Evolutionary conservation across 2,329 filamentous ascomycete species (phyloP), one percentile per base, ranked within the genome.

Genomic region (Monascus ruber): DNA sequence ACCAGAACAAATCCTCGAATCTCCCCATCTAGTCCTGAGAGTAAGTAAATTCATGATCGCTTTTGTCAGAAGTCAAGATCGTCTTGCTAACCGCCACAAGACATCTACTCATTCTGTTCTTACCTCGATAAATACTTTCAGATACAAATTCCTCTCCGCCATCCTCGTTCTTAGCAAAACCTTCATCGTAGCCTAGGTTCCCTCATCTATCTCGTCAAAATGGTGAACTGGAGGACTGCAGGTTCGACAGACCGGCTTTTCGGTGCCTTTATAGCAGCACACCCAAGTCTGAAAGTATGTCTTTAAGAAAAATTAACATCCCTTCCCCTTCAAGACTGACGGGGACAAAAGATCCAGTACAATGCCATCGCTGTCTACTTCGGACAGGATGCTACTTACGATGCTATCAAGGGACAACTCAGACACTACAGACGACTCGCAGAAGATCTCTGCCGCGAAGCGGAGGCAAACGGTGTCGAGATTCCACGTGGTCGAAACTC

Each of bases 371-470:
- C 70, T 0, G 47, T 51, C 2, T 52, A 68, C 37, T 74, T 67
- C 45, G 68, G 66, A 1, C 47, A 59, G 5, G 65, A 62, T 1
- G 65, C 67, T 1, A 72, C 65, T 0, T 71, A 70, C 52, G 58
- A 72, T 42, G 55, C 69, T 0, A 62, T 74, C 24, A 65, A 73
- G 43, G 59, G 60, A 33, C 62, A 60, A 2, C 63, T 74, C 29
- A 65, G 68, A 33, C 60, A 58, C 34, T 64, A 63, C 42, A 71
- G 69, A 35, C 62, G 63, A 35, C 36, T 54, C 1, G 67, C 69
- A 0, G 50, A 54, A 0, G 44, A 46, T 0, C 54, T 71, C 9
- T 53, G 54, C 32, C 50, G 50, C 4, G 55, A 59, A 5, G 49
- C 52, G 2, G 38, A 41, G 2, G 8, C 35, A 1, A 35, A 41